These are phyloP conservation scores for Akanthomyces lecanii DNA, from an alignment of 2,329 filamentous ascomycete species.

Conservation along the genomic window DNA sequence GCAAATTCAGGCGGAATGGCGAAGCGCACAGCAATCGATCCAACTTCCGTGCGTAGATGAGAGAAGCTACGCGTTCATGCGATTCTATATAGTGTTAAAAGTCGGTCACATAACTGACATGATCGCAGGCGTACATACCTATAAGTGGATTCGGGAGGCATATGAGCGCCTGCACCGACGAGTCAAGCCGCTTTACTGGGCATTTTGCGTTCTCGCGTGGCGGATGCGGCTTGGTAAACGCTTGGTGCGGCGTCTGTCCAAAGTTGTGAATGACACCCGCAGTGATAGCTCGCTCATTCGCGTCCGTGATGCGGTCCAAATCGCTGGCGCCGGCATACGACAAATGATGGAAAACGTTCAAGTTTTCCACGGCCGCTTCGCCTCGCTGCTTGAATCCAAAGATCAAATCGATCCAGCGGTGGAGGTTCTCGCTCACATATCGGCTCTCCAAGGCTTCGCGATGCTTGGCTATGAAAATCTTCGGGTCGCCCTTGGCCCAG, in stretches of 20 bases:
- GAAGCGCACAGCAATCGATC: slow-evolving; percentile 81
- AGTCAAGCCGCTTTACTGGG: slow-evolving; percentile 69
- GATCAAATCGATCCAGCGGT: slow-evolving; percentile 93
- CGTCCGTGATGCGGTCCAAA: slow-evolving; percentile 84
- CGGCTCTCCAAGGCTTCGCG: slow-evolving; percentile 93
- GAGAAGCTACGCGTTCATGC: slow-evolving; percentile 72
- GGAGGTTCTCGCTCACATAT: slow-evolving; percentile 82
- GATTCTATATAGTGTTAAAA: slow-evolving; percentile 43
- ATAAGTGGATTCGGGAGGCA: slow-evolving; percentile 75
- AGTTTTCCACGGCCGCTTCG: slow-evolving; percentile 82
- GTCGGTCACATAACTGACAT: neutral
- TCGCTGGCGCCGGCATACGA: slow-evolving; percentile 94
- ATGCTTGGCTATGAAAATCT: slow-evolving; percentile 92
- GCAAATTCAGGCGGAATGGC: slow-evolving; percentile 80
- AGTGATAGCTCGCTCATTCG: slow-evolving; percentile 78
- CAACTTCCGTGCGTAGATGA: slow-evolving; percentile 73
- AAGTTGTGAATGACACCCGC: slow-evolving; percentile 99
- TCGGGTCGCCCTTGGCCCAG: slow-evolving; percentile 94
- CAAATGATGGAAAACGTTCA: slow-evolving; percentile 94
- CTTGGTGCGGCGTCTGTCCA: slow-evolving; percentile 92
- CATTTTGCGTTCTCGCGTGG: slow-evolving; percentile 65
- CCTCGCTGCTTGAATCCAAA: slow-evolving; percentile 94
- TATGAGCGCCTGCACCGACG: slow-evolving; percentile 68
- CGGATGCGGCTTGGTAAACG: slow-evolving; percentile 79
- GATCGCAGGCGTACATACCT: slow-evolving; percentile 38